These are phyloP conservation scores for Scopulariopsis brevicaulis DNA, from an alignment of 2,329 filamentous ascomycete species.

Conservation along the genomic window DNA sequence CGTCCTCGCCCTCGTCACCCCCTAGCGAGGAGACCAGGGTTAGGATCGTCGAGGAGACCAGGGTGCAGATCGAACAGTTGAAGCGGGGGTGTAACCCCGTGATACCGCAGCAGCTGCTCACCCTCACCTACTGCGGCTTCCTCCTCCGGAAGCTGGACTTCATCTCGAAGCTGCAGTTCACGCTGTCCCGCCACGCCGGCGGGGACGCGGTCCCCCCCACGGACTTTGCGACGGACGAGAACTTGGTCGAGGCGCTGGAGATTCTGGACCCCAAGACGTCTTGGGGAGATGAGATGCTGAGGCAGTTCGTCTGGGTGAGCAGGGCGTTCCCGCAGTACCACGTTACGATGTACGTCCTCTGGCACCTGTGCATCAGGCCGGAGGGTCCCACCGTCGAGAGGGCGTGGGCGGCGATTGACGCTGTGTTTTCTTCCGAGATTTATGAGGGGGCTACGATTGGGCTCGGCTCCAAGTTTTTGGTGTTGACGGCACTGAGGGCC, in stretches of 20 bases:
- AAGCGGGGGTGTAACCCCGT: constrained; percentile 36
- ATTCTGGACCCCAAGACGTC: constrained; percentile 14
- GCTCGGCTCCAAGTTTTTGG: constrained; percentile 16
- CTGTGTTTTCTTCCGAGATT: background rate
- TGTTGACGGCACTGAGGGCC: constrained; percentile 17
- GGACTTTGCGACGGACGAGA: constrained; percentile 12
- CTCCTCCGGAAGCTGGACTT: constrained; percentile 17
- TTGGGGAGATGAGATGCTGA: constrained; percentile 17
- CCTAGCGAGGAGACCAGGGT: background rate
- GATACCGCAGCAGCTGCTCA: constrained; percentile 24
- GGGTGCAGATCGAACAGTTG: constrained; percentile 32
- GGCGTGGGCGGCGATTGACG: constrained; percentile 16
- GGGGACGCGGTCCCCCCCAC: background rate
- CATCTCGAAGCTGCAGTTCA: constrained; percentile 14
- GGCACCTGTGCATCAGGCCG: constrained; percentile 24
- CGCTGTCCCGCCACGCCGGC: constrained; percentile 5
- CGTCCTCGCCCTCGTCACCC: background rate
- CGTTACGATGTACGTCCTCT: constrained; percentile 22
- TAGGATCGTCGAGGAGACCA: constrained; percentile 23
- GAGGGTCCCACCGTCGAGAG: constrained; percentile 14
- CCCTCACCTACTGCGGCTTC: constrained; percentile 11
- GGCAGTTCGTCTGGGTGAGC: constrained; percentile 19
- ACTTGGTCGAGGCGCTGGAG: constrained; percentile 15
- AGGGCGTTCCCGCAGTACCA: constrained; percentile 24
- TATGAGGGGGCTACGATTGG: background rate